These are phyloP conservation scores for Penicillium pancosmium DNA, from an alignment of 495 filamentous ascomycete species.

Conservation along the genomic window DNA sequence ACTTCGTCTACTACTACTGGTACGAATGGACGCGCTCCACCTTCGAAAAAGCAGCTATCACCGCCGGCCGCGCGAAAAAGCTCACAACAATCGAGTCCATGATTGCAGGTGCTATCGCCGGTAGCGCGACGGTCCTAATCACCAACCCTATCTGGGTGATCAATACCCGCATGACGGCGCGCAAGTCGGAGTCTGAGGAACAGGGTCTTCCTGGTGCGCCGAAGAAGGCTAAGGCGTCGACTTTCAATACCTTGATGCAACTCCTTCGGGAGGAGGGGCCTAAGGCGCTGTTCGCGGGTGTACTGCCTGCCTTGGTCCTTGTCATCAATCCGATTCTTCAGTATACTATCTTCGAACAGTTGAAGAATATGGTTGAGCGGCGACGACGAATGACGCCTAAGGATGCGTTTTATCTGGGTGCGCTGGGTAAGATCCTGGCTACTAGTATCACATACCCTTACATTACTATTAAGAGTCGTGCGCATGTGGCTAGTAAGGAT, in stretches of 20 bases:
- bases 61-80: conserved; percentile 75
- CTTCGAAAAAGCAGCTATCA: conserved; percentile 80
- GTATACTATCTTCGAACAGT: conserved; percentile 97
- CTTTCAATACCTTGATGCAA: conserved; percentile 74
- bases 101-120: conserved; percentile 93
- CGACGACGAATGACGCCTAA: conserved; percentile 73
- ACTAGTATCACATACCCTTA: conserved; percentile 97
- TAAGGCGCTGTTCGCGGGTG: conserved; percentile 83
- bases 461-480: conserved; percentile 94
- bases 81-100: conserved; percentile 90
- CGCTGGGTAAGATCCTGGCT: conserved; percentile 90
- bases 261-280: conserved; percentile 81
- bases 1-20: conserved; percentile 99
- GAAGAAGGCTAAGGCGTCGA: conserved; percentile 62
- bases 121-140: conserved; percentile 88
- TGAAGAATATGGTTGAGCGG: conserved; percentile 78
- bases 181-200: conserved; percentile 60
- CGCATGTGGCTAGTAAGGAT: conserved; percentile 83
- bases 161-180: conserved; percentile 96
- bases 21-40: conserved; percentile 95
- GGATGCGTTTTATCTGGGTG: conserved; percentile 88
- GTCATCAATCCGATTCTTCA: conserved; percentile 98
- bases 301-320: conserved; percentile 87
- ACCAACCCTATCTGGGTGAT: conserved; percentile 99
- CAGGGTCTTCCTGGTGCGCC: conserved; percentile 50